Conservation (phyloP, 2,329 filamentous ascomycete species). For the Coleophoma crateriformis region DNA sequence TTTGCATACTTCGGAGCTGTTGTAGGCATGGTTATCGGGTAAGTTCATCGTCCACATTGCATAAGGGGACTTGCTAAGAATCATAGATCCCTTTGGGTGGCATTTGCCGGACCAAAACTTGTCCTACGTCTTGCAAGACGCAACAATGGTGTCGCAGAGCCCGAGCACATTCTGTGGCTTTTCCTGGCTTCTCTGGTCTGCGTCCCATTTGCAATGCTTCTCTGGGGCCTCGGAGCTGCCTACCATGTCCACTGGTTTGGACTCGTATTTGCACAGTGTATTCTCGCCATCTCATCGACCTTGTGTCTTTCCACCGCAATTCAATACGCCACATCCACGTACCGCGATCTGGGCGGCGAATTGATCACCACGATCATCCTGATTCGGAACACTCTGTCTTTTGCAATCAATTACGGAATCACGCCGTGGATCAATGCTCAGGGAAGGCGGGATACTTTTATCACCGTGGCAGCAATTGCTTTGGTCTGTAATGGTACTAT, state of each 20-base stretch:
- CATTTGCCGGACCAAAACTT: constrained; percentile 9
- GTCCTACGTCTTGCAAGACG: constrained; percentile 28
- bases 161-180: constrained; percentile 24
- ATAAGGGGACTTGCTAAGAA: not conserved
- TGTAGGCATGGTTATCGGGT: constrained; percentile 19
- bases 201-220: constrained; percentile 35
- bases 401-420: constrained; percentile 44
- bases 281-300: constrained; percentile 27
- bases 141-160: constrained; percentile 30
- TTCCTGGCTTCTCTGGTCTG: constrained; percentile 29
- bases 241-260: constrained; percentile 37
- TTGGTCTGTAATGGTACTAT: constrained; percentile 12
- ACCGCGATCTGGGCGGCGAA: constrained; percentile 39
- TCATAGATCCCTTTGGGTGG: constrained; percentile 11
- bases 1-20: constrained; percentile 24
- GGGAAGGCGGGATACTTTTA: constrained; percentile 35
- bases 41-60: constrained; percentile 4
- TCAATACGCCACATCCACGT: constrained; percentile 40
- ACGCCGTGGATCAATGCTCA: constrained; percentile 35
- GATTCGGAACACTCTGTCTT: constrained; percentile 39
- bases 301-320: constrained; percentile 36
- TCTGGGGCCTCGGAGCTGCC: constrained; percentile 44
- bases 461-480: constrained; percentile 29
- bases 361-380: constrained; percentile 42
- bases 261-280: constrained; percentile 39